Evolutionary conservation across 1,284 basidiomycete genomes (phyloP).

Genomic region (Leucoagaricus sp.): DNA sequence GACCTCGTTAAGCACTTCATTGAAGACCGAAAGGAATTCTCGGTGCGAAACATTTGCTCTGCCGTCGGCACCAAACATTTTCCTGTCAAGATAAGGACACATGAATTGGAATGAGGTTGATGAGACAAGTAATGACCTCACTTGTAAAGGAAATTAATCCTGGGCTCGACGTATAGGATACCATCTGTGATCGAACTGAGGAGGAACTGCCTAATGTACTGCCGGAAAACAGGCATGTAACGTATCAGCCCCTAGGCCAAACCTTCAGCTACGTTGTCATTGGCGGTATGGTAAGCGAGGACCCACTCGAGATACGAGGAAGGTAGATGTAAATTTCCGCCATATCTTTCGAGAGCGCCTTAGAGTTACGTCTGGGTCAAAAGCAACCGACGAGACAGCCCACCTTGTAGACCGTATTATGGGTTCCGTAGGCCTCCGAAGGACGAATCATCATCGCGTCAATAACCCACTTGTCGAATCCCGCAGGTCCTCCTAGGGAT

Average conservation of each 20-base stretch:
- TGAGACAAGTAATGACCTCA: slow-evolving; percentile 28
- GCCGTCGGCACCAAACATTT: background rate
- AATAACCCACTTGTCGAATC: slow-evolving; percentile 68
- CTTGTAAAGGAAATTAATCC: slow-evolving; percentile 69
- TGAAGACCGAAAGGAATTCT: slow-evolving; percentile 62
- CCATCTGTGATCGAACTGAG: slow-evolving; percentile 68
- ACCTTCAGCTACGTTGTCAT: background rate
- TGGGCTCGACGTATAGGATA: slow-evolving; percentile 70
- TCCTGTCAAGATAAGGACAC: background rate
- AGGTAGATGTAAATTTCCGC: slow-evolving; percentile 63
- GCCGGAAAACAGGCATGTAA: slow-evolving; percentile 55
- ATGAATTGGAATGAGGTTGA: background rate
- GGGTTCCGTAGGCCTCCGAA: slow-evolving; percentile 66
- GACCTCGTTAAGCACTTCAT: slow-evolving; percentile 55
- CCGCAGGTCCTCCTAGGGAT: slow-evolving; percentile 57
- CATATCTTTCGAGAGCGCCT: slow-evolving; percentile 53
- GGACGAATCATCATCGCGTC: slow-evolving; percentile 64
- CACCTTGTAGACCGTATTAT: slow-evolving; percentile 68
- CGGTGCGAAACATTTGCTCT: slow-evolving; percentile 57
- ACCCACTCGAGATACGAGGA: slow-evolving; percentile 48
- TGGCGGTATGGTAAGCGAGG: background rate
- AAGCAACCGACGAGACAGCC: background rate
- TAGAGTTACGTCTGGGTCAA: background rate
- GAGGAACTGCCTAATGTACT: slow-evolving; percentile 66
- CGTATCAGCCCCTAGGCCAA: slow-evolving; percentile 48